phyloP scores from a whole-genome alignment of 805 yeast species.

The Kazachstania psychrophila region DNA sequence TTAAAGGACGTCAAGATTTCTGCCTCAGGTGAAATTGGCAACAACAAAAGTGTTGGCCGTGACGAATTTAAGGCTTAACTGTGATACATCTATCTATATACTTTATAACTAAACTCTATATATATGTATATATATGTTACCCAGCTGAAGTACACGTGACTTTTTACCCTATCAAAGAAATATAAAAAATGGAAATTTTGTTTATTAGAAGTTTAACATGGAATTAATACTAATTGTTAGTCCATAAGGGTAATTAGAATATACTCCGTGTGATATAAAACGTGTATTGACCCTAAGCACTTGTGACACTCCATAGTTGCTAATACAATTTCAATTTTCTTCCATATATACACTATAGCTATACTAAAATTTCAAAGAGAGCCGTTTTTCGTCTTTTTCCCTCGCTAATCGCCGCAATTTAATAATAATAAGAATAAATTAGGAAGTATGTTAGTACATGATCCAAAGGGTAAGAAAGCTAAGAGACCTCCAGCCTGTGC shows the following conservation, averaged over 20 bases:
- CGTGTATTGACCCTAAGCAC: too few relatives aligned
- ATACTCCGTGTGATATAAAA: too few relatives aligned
- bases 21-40: slow-evolving; percentile 53
- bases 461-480: not conserved
- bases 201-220: not conserved
- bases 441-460: not conserved
- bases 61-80: slow-evolving; percentile 5
- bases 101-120: not conserved
- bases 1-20: slow-evolving; percentile 51
- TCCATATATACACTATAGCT: not conserved
- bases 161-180: too few relatives aligned
- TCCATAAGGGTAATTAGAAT: too few relatives aligned
- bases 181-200: too few relatives aligned
- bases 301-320: too few relatives aligned
- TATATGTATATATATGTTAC: not conserved
- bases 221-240: not conserved
- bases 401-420: not conserved
- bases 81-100: not conserved
- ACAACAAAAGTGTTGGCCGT: not conserved
- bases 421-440: not conserved
- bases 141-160: not conserved
- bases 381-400: not conserved
- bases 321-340: not conserved
- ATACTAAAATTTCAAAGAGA: not conserved
- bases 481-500: slow-evolving; percentile 20